Evolutionary conservation across 768 basidiomycete genomes (phyloP), one percentile per base, ranked within the genome.

Genomic region (Leccinum uliginosum): DNA sequence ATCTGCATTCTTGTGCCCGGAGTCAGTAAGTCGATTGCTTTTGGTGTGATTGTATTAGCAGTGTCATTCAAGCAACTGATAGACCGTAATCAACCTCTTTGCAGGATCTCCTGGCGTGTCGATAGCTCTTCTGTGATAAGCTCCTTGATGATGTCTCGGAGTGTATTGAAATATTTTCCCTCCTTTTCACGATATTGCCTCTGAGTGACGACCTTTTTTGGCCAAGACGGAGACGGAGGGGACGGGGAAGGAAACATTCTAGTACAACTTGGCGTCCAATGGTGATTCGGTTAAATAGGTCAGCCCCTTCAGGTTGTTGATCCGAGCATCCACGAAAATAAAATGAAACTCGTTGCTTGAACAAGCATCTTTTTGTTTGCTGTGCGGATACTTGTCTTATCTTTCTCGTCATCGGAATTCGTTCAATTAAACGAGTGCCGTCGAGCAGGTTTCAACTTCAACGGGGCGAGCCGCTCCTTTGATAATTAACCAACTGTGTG

Each of bases 181-280:
- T 70, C 67, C 46, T 57, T 69, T 34, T 61, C 52, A 26, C 69
- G 67, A 40, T 70, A 70, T 24, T 49, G 50, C 43, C 38, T 60
- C 40, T 70, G 69, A 34, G 23, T 26, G 2, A 14, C n/a, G 24
- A 44, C 54, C 50, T 71, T 69, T 24, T 17, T 53, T 35, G 50
- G 53, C 46, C 19, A 62, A 17, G 53, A 17, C 7, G 17, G 48
- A 27, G 38, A 24, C 1, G 40, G 10, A 30, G 34, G 17, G 17
- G 21, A 1, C 2, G 24, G 29, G 19, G 21, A 44, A 19, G 40
- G 29, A 32, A 5, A 1, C 62, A 64, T 63, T 35, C 10, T 40
- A n/a, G 15, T 38, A 8, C 50, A 21, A 23, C 21, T n/a, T 50
- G 21, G 19, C 17, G 26, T 30, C 9, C 29, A 3, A 40, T 3